phyloP scores from a whole-genome alignment of 1,139 yeast species.

The Blastobotrys persicus region DNA sequence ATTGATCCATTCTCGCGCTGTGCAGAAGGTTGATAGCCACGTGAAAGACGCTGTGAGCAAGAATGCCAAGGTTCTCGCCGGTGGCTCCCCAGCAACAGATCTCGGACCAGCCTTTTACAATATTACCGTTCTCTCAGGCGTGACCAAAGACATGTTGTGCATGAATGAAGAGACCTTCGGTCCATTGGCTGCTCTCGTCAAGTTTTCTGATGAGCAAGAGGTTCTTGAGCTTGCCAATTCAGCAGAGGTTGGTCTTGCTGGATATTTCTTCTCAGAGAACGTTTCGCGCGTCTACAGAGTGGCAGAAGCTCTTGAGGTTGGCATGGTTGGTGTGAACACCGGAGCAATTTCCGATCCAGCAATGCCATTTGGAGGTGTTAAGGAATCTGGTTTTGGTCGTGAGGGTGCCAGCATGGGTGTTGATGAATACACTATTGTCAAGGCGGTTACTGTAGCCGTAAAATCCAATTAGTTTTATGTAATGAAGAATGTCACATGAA shows the following conservation, averaged over 20 bases:
- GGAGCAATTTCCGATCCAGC: slow-evolving; percentile 67
- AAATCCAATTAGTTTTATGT: neutral
- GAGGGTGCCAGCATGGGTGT: slow-evolving; percentile 74
- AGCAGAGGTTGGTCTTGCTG: slow-evolving; percentile 67
- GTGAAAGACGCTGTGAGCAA: slow-evolving; percentile 67
- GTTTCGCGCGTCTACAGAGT: slow-evolving; percentile 59
- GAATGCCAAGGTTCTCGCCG: slow-evolving; percentile 63
- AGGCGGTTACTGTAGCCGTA: slow-evolving; percentile 46
- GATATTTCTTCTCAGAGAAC: slow-evolving; percentile 71
- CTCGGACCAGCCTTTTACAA: slow-evolving; percentile 67
- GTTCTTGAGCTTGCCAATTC: slow-evolving; percentile 67
- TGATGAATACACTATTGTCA: slow-evolving; percentile 65
- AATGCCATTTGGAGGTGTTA: slow-evolving; percentile 74
- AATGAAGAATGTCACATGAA: too few species aligned
- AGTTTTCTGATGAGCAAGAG: slow-evolving; percentile 58
- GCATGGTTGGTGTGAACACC: slow-evolving; percentile 76
- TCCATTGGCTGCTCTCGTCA: slow-evolving; percentile 76
- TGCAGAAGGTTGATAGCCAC: slow-evolving; percentile 65
- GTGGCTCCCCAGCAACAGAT: slow-evolving; percentile 57
- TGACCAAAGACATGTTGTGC: slow-evolving; percentile 59
- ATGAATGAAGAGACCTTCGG: slow-evolving; percentile 81
- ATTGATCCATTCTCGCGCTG: slow-evolving; percentile 62
- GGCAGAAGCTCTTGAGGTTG: slow-evolving; percentile 66
- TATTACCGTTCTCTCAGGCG: slow-evolving; percentile 66
- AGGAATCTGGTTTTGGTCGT: slow-evolving; percentile 76